Evolutionary conservation across 2,329 filamentous ascomycete genomes (phyloP).

Genomic region (Penicillium concentricum): DNA sequence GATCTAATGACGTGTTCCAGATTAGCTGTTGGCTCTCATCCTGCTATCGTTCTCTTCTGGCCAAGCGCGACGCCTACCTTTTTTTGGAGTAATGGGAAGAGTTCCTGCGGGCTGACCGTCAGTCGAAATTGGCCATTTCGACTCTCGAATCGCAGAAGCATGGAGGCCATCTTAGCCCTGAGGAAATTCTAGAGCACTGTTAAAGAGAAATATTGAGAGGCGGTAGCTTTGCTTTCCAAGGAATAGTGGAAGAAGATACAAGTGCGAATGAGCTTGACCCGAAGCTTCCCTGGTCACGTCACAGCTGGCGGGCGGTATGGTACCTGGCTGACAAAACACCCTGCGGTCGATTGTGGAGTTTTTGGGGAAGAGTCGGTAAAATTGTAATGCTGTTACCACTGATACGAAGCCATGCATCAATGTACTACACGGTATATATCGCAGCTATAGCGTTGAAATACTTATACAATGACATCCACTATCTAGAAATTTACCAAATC

Average conservation of each 20-base stretch:
- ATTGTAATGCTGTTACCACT: background rate
- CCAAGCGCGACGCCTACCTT: constrained; percentile 33
- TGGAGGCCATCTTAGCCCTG: constrained; percentile 47
- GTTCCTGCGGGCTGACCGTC: constrained; percentile 69
- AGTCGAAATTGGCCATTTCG: constrained; percentile 91
- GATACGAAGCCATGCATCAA: background rate
- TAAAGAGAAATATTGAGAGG: background rate
- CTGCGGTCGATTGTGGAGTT: background rate
- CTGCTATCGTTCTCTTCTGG: background rate
- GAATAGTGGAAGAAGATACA: background rate
- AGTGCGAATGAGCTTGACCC: constrained; percentile 6
- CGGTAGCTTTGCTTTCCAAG: background rate
- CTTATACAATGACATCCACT: background rate
- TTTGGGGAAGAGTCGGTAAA: background rate
- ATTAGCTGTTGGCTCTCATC: constrained; percentile 8
- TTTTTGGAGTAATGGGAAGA: constrained; percentile 61
- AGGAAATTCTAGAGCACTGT: background rate
- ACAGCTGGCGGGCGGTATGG: constrained; percentile 21
- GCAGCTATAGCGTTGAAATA: background rate
- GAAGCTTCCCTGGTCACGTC: constrained; percentile 24
- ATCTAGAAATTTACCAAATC: background rate
- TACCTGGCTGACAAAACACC: background rate
- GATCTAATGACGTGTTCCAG: constrained; percentile 40
- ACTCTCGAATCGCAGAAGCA: constrained; percentile 84
- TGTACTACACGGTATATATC: too few species aligned